Evolutionary conservation across 257 asterid species (phyloP), one percentile per base, ranked within the genome.

Genomic region (Asclepias syriaca): DNA sequence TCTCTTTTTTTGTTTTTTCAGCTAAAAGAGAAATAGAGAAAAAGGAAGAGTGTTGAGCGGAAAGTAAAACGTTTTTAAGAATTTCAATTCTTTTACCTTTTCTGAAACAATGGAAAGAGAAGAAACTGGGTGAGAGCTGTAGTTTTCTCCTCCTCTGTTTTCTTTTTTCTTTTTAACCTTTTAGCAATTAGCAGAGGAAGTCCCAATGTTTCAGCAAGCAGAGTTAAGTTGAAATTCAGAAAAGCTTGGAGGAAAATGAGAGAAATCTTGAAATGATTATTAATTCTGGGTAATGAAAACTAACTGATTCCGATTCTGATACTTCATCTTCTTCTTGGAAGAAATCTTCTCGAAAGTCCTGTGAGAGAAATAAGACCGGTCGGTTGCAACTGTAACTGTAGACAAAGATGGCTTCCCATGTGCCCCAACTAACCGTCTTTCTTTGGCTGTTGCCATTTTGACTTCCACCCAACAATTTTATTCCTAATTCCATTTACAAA

Each of bases 391-490:
- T 69, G 10, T 1, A 29, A 29, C 34, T 2, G 34, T 65, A 65
- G 2, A n/a, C 51, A 2, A 0, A 3, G 14, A 6, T 13, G 1
- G 24, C 9, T 10, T 15, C 34, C 0, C 6, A 15, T 51, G 19
- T 43, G 48, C 11, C 72, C 75, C 79, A 75, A 49, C 79, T 60
- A 76, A 76, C 79, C 69, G 57, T 68, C 65, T 69, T 15, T 18
- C 71, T 6, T 4, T 61, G 58, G 79, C 54, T 8, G 56, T 24
- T 6, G 24, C 43, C 27, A 63, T 18, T 74, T 74, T 68, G 77
- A 54, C 67, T 61, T 13, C 5, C 10, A 51, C 2, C n/a, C 22
- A 19, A 0, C 57, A 51, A 16, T 51, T 16, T 51, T 15, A 51
- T 16, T 15, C 0, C 55, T 50, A 16, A 29, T 24, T 24, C 27